Conservation (phyloP, 495 filamentous ascomycete genomes). For the Penicillium subrubescens region DNA sequence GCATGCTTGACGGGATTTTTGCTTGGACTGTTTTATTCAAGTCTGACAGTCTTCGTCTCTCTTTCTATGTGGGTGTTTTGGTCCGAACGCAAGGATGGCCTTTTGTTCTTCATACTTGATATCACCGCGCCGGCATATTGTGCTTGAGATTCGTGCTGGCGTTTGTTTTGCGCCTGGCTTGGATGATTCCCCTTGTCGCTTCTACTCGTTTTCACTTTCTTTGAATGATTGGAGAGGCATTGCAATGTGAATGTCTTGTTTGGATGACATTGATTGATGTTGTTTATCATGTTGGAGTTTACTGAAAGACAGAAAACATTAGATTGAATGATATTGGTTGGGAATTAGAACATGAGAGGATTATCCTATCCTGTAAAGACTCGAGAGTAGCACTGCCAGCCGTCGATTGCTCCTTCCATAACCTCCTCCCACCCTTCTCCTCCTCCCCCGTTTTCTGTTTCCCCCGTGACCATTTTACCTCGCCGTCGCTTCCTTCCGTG, state of each 20-base stretch:
- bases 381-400: neutral
- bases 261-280: neutral
- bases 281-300: neutral
- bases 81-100: neutral
- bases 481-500: neutral
- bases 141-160: constrained; percentile 13
- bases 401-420: neutral
- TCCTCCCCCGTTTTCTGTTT: constrained; percentile 21
- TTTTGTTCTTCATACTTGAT: constrained; percentile 5
- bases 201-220: constrained; percentile 15
- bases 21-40: neutral
- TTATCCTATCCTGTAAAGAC: neutral
- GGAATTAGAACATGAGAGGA: neutral
- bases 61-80: constrained; percentile 1
- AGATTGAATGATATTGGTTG: neutral
- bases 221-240: constrained; percentile 7
- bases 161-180: constrained; percentile 20
- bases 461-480: neutral
- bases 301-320: neutral
- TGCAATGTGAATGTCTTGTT: neutral
- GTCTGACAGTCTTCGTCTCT: neutral
- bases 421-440: constrained; percentile 10
- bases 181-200: constrained; percentile 39
- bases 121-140: constrained; percentile 6
- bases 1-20: constrained; percentile 1